Conservation (phyloP, 352 stramenopile genomes). For the Elongisporangium undulatum region DNA sequence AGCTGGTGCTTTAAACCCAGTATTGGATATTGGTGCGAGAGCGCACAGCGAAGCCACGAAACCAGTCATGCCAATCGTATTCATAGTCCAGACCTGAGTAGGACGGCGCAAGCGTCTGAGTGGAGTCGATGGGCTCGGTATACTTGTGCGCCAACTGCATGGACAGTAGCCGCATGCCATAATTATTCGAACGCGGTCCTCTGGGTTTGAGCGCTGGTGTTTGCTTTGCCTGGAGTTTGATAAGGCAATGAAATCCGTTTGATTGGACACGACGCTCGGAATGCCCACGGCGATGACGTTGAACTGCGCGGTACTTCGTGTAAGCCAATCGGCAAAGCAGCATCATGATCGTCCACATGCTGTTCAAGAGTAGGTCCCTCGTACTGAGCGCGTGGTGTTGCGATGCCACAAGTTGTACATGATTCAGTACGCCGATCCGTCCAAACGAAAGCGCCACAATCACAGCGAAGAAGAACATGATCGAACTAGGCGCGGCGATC, state of each 20-base stretch:
- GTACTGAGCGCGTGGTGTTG: constrained; percentile 1
- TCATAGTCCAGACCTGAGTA: neutral
- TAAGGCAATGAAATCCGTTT: constrained; percentile 6
- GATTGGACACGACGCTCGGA: constrained; percentile 3
- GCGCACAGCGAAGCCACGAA: neutral
- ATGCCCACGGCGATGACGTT: neutral
- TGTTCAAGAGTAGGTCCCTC: constrained; percentile 8
- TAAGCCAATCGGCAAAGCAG: constrained; percentile 7
- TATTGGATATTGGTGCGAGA: neutral
- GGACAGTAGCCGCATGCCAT: neutral
- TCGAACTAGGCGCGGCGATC: neutral
- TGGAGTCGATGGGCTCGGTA: neutral
- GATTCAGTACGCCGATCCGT: constrained; percentile 1
- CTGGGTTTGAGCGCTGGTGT: neutral
- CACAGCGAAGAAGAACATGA: constrained; percentile 3
- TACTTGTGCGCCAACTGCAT: neutral
- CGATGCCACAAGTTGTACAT: neutral
- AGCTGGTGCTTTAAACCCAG: neutral
- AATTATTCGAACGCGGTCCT: neutral
- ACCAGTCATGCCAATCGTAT: neutral
- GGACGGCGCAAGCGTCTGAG: neutral
- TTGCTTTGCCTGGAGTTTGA: neutral
- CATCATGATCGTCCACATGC: constrained; percentile 8
- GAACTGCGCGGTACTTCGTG: constrained; percentile 1
- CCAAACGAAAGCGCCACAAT: constrained; percentile 1